Evolutionary conservation across 2,329 filamentous ascomycete species (phyloP), one percentile per base, ranked within the genome.

Genomic region (Paraphaeosphaeria minitans): DNA sequence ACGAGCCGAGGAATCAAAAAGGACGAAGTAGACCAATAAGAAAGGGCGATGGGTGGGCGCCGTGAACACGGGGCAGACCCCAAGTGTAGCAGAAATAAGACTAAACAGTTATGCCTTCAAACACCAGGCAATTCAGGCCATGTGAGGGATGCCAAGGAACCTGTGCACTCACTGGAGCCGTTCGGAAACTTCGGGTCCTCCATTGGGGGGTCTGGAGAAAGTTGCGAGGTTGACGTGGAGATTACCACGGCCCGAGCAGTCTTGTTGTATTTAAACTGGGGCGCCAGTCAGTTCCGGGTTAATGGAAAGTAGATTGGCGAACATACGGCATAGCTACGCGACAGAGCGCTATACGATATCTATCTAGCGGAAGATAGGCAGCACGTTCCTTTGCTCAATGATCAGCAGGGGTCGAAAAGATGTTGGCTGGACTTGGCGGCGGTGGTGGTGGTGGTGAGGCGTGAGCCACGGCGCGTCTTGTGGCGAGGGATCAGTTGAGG

Each of bases 21-120:
- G 54, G 35, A 54, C 48, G 33, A 24, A 37, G 58, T 19, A 52
- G 60, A 47, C 69, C 66, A 72, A 72, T 72, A 58, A 59, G 35
- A 63, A 49, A 21, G 50, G 55, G 29, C 27, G 35, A 52, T 50
- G 45, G 37, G 31, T 46, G 46, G 66, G 67, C 63, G 69, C 70
- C 67, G 56, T 62, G 50, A 61, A 56, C 50, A 56, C 58, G 66
- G 61, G 58, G 61, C 65, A 71, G 65, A 61, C 47, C 29, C 37
- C 13, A 55, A 51, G 50, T 61, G 60, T 67, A 58, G 62, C 68
- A 65, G 67, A 59, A 67, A 63, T 59, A 59, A 67, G 67, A 65
- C 65, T 69, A 73, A 75, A 74, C 72, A 66, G 53, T 61, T 51
- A 62, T 58, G 66, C 69, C 66, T 63, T 72, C 71, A 70, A 73